These are phyloP conservation scores for Miamiensis avidus DNA, from an alignment of 169 alveolate species.

Conservation along the genomic window DNA sequence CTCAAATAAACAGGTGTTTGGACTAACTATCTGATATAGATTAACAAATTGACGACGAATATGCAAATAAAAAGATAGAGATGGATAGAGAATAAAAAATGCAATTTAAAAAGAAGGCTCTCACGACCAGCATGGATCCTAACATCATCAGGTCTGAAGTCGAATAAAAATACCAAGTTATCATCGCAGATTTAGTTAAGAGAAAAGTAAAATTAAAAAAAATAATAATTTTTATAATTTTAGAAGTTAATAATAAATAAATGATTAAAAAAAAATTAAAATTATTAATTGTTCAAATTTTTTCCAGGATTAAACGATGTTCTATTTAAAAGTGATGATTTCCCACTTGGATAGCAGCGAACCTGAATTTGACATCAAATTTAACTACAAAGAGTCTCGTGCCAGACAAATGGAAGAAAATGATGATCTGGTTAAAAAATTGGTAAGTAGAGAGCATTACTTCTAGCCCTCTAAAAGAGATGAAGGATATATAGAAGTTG, in stretches of 20 bases:
- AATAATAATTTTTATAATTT: too few species aligned
- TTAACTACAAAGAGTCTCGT: background rate
- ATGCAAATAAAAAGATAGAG: background rate
- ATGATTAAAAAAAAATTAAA: too few species aligned
- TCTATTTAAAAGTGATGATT: constrained; percentile 8
- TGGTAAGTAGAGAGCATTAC: background rate
- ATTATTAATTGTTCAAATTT: too few species aligned
- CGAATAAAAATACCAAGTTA: background rate
- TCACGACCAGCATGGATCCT: background rate
- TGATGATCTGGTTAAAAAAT: background rate
- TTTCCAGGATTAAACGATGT: too few species aligned
- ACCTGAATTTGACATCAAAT: background rate
- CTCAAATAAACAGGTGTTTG: background rate
- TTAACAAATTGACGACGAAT: background rate
- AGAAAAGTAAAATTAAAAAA: too few species aligned
- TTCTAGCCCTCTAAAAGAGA: background rate
- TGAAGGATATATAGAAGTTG: background rate
- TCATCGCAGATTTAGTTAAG: background rate
- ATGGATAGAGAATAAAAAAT: constrained; percentile 2
- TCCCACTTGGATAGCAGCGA: background rate
- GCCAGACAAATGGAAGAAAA: background rate
- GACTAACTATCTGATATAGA: background rate
- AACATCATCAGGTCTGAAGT: background rate
- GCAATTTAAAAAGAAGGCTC: background rate
- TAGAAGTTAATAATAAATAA: too few species aligned